Evolutionary conservation across 495 filamentous ascomycete genomes (phyloP), one percentile per base, ranked within the genome.

Genomic region (Penicillium coffeae): DNA sequence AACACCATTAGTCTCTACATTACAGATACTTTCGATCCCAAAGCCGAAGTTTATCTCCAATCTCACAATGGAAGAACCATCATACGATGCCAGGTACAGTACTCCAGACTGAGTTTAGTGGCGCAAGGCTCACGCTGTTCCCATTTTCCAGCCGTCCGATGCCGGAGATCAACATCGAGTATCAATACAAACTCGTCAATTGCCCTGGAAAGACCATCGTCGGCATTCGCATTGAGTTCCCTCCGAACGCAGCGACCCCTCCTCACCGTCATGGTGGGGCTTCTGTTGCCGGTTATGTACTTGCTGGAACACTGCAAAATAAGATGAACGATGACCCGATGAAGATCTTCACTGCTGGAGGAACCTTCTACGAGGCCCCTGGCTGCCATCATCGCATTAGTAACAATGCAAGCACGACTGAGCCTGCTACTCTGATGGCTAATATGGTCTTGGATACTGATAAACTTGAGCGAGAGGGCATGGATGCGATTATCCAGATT

Each of bases 301-400:
- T 73, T 13, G 34, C 39, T 9, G 72, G 72, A 13, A 47, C 54
- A 0, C 30, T 62, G 1, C 39, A 66, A 20, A 73, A 73, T 38
- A 68, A 69, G 33, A 75, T 76, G 73, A 74, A 76, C 45, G 38
- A 72, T 30, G 56, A 66, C 8, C 57, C 56, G 15, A 63, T 65
- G 45, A 55, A 52, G 21, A 41, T 56, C 0, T 54, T 58, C 16
- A 10, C 51, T 14, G 20, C 34, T 2, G 70, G 69, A 1, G 68
- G 58, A 7, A 57, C 55, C 13, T 74, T 62, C 56, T 72, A 63
- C 41, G 71, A 76, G 50, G 66, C 68, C 8, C 72, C 72, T 0
- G 71, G 70, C 0, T 76, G 73, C 35, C 69, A 72, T 36, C 71
- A 76, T 50, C 53, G 62, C 20, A 59, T 67, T 38, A 71, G 71